phyloP scores from a whole-genome alignment of 2,329 filamentous ascomycete genomes.

The Pseudogymnoascus sp. region DNA sequence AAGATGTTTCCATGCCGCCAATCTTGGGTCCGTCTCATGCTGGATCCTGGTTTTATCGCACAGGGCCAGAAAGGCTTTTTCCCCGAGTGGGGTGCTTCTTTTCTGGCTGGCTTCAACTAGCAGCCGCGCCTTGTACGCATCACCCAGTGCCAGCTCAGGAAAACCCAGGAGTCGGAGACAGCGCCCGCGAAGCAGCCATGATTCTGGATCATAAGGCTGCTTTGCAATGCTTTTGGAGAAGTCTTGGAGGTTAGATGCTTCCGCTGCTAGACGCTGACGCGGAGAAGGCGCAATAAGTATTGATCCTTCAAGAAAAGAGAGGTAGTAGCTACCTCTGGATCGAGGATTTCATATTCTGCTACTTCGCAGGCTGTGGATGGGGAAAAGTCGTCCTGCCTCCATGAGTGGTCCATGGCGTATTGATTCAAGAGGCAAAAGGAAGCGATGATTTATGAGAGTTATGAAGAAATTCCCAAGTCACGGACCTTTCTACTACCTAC shows the following conservation, averaged over 20 bases:
- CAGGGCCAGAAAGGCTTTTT: slow-evolving; percentile 24
- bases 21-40: slow-evolving; percentile 22
- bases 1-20: slow-evolving; percentile 17
- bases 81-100: slow-evolving; percentile 18
- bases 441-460: neutral
- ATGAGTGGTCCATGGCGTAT: slow-evolving; percentile 18
- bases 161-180: slow-evolving; percentile 24
- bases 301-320: neutral
- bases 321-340: slow-evolving; percentile 19
- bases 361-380: slow-evolving; percentile 23
- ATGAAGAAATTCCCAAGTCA: neutral
- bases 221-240: slow-evolving; percentile 19
- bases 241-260: slow-evolving; percentile 17
- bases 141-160: slow-evolving; percentile 28
- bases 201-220: slow-evolving; percentile 24
- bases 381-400: slow-evolving; percentile 18
- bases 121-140: slow-evolving; percentile 28
- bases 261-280: slow-evolving; percentile 18
- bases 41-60: slow-evolving; percentile 20
- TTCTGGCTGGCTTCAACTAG: slow-evolving; percentile 24
- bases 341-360: slow-evolving; percentile 17
- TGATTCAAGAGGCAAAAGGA: neutral
- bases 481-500: neutral
- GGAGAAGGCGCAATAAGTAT: slow-evolving; percentile 13
- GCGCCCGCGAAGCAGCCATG: slow-evolving; percentile 23